Evolutionary conservation across 2,329 filamentous ascomycete species (phyloP), one percentile per base, ranked within the genome.

Genomic region (Ceratocystis eucalypticola): DNA sequence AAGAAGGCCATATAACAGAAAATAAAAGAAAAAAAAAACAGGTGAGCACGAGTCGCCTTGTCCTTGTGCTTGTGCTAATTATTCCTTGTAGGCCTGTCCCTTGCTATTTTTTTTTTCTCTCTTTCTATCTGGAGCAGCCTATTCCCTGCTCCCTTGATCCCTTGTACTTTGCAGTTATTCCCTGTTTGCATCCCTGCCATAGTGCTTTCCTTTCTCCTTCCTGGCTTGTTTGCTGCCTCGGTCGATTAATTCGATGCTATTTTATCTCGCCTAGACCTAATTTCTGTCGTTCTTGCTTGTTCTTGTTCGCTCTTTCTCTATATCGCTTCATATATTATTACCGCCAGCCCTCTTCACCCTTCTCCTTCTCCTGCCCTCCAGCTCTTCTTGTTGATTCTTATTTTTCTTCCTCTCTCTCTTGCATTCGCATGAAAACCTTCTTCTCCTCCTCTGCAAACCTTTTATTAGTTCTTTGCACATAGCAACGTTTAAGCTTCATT

Each of bases 301-400:
- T 41, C 33, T 41, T 53, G 17, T 64, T 53, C 25, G 30, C n/a
- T 53, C 41, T 46, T 64, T 44, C 12, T 64, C 28, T 55, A 41
- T 64, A 59, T 59, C 55, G 28, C 55, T 59, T 59, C 12, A 59
- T 59, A 59, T 59, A 59, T 59, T 59, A 59, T 37, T 37, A 33
- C 28, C 55, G 48, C n/a, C 8, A 48, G 25, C 22, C 61, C 44
- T 30, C 61, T 28, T 41, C 37, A 41, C 10, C 25, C 30, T 41
- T 20, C 20, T 41, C 12, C 30, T 41, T 20, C 20, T 41, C 15
- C 25, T 53, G 48, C 22, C 22, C 48, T 53, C 37, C 37, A 25
- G 5, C 48, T 25, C n/a, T 3, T 53, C 48, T 53, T 5, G 48
- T 53, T 53, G 48, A 2, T 22, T 37, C 30, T 7, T 8, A 28